These are phyloP conservation scores for Hypoxylon perforatum DNA, from an alignment of 495 filamentous ascomycete genomes.

Conservation along the genomic window DNA sequence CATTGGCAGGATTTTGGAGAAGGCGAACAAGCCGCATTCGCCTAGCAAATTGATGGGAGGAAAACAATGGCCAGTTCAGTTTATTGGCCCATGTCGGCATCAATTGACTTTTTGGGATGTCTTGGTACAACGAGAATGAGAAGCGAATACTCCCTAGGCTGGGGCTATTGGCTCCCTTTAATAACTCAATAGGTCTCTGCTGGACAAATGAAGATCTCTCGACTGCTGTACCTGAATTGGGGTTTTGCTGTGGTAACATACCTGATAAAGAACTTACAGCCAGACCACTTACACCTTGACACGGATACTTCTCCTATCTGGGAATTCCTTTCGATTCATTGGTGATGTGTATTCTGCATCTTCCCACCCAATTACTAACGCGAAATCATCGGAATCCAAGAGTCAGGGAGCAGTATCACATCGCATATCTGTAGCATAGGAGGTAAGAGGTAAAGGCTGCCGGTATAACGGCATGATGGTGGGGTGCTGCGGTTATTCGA, in stretches of 20 bases:
- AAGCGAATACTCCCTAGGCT: conserved; percentile 13
- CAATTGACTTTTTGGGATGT: conserved; percentile 6
- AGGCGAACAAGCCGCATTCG: conserved; percentile 19
- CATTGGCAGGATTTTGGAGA: conserved; percentile 26
- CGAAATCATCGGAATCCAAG: background rate
- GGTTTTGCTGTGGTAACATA: conserved; percentile 12
- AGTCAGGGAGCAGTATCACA: background rate
- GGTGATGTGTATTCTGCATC: background rate
- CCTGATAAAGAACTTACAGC: conserved; percentile 1
- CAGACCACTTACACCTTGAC: conserved; percentile 33
- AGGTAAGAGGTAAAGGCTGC: conserved; percentile 3
- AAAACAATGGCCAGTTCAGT: background rate
- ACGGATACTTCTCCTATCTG: conserved; percentile 13
- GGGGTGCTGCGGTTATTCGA: conserved; percentile 19
- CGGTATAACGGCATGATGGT: conserved; percentile 5
- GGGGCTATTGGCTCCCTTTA: conserved; percentile 13
- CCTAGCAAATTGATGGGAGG: background rate
- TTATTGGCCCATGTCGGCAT: background rate
- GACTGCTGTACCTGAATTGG: background rate
- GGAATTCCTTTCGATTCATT: background rate
- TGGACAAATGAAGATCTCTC: background rate
- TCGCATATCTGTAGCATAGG: background rate
- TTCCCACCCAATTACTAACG: background rate
- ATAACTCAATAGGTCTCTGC: conserved; percentile 7
- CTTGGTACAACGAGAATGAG: background rate